These are phyloP conservation scores for Fusarium newnesense DNA, from an alignment of 2,329 filamentous ascomycete genomes.

Conservation along the genomic window DNA sequence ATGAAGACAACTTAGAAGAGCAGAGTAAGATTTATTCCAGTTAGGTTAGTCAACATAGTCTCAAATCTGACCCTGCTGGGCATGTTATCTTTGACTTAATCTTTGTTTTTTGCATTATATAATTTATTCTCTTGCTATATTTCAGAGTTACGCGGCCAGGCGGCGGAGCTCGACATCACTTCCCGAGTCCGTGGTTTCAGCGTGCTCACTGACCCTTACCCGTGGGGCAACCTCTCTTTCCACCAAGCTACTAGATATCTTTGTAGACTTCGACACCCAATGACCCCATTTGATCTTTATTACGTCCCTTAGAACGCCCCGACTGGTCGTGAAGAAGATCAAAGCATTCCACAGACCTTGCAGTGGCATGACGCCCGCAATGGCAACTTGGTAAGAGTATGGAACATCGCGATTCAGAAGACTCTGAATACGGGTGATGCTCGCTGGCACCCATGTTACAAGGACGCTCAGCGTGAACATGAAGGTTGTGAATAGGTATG, in stretches of 20 bases:
- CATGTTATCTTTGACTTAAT: too few relatives aligned
- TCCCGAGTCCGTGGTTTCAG: neutral
- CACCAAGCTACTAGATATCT: neutral
- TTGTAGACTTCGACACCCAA: neutral
- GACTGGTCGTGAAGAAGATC: neutral
- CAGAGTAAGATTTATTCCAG: too few relatives aligned
- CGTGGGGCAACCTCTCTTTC: neutral
- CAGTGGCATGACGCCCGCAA: neutral
- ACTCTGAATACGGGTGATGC: neutral
- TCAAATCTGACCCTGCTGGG: too few relatives aligned
- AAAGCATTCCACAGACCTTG: neutral
- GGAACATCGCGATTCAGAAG: neutral
- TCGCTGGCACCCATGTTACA: neutral
- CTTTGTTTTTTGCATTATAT: too few relatives aligned
- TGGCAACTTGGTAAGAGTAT: neutral
- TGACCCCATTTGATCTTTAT: rapidly evolving
- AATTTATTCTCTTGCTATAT: too few relatives aligned
- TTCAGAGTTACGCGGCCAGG: neutral
- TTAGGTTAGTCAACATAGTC: too few relatives aligned
- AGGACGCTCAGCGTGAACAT: neutral
- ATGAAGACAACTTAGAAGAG: too few relatives aligned
- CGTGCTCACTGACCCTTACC: neutral
- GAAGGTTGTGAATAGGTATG: neutral
- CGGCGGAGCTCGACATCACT: neutral
- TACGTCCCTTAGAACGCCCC: neutral